Conservation (phyloP, 805 yeast genomes). For the Suhomyces vadensis region DNA sequence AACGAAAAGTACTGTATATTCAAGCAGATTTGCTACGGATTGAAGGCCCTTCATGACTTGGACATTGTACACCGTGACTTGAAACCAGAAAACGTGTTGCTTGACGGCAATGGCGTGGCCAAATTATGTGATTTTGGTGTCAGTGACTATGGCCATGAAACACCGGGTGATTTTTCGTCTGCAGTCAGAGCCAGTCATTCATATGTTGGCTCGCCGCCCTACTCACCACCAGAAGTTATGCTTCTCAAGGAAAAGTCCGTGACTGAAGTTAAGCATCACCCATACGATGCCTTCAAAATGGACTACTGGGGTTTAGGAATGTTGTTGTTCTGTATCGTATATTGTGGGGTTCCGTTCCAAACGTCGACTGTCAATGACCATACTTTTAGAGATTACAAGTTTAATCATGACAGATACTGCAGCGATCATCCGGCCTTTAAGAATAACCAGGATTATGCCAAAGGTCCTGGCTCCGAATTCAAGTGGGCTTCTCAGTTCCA, state of each 20-base stretch:
- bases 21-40: constrained; percentile 65
- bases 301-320: constrained; percentile 78
- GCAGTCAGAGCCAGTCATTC: constrained; percentile 42
- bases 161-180: constrained; percentile 49
- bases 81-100: constrained; percentile 70
- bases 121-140: constrained; percentile 80
- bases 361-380: constrained; percentile 50
- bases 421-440: constrained; percentile 51
- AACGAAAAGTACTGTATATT: constrained; percentile 64
- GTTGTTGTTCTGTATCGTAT: constrained; percentile 59
- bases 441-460: constrained; percentile 41
- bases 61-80: constrained; percentile 74
- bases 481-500: constrained; percentile 64
- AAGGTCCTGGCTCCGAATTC: constrained; percentile 73
- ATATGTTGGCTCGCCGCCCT: constrained; percentile 79
- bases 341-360: constrained; percentile 61
- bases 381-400: constrained; percentile 55
- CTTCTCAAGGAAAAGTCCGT: constrained; percentile 39
- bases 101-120: constrained; percentile 60
- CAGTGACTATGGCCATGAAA: constrained; percentile 60
- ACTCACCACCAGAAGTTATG: constrained; percentile 77
- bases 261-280: constrained; percentile 36
- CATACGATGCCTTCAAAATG: constrained; percentile 65
- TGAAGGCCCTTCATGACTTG: constrained; percentile 59
- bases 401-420: constrained; percentile 44